These are phyloP conservation scores for Suillus subalutaceus DNA, from an alignment of 768 basidiomycete species.

Conservation along the genomic window DNA sequence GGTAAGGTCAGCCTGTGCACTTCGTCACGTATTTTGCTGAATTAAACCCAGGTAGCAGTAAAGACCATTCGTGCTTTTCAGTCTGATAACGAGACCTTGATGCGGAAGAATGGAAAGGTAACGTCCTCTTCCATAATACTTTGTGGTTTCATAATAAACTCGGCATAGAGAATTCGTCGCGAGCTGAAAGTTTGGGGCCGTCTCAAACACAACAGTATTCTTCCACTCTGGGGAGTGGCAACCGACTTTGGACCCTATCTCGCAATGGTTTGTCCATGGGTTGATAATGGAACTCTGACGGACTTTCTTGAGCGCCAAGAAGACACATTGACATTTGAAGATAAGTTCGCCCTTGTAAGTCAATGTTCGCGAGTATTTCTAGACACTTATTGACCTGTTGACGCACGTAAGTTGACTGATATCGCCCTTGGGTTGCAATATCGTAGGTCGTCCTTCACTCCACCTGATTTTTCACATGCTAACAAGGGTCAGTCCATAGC, in stretches of 20 bases:
- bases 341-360: conserved; percentile 23
- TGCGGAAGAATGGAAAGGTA: background rate
- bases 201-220: background rate
- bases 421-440: background rate
- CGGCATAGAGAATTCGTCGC: conserved; percentile 19
- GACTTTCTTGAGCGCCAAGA: conserved; percentile 16
- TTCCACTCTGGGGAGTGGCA: conserved; percentile 18
- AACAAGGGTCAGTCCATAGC: conserved; percentile 6
- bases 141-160: background rate
- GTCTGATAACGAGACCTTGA: background rate
- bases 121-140: background rate
- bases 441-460: background rate
- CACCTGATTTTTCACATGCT: background rate
- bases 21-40: background rate
- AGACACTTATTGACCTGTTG: background rate
- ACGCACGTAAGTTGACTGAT: background rate
- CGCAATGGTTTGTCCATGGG: conserved; percentile 27
- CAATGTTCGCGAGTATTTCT: background rate
- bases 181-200: conserved; percentile 26
- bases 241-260: conserved; percentile 23
- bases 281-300: conserved; percentile 19
- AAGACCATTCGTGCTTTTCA: conserved; percentile 9
- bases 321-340: conserved; percentile 6
- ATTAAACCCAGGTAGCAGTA: conserved; percentile 4
- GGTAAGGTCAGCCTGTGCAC: background rate